Base-by-base conservation (phyloP, 768 basidiomycete species). In the Lactarius indigo region DNA sequence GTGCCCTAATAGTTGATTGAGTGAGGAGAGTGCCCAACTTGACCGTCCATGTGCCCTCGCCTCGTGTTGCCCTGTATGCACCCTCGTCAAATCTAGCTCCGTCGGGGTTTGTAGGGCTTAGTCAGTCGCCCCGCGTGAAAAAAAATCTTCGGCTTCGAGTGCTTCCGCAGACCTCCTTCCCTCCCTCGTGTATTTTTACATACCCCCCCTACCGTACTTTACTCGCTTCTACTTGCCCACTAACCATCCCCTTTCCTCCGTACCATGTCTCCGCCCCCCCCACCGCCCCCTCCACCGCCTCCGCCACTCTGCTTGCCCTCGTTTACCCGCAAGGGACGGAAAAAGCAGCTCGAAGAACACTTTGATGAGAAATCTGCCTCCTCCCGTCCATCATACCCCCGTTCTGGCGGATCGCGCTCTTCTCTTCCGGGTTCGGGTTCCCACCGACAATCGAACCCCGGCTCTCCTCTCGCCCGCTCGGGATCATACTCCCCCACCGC, bases 291-390 rank as follows among this genome's bases (percentile, higher is more conserved):
- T 3, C 64, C 69, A 2, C 69, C 69, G 0, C 69, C 69, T 0
- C 69, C 70, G 5, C 70, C 70, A 0, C 41, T 69, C 3, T 71
- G 70, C n/a, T 23, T 71, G 15, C 70, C 70, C 28, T 67, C 69
- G 28, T 69, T 71, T 65, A 63, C 44, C 35, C 68, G 65, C 58
- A 69, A 35, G 65, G 63, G 63, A 4, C 64, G 50, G 68, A 69
- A 70, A 44, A 71, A 70, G 63, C 50, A 66, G 52, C 23, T 57
- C 54, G 55, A 61, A 0, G 63, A 68, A 8, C 8, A 30, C 5
- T 31, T 62, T 12, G 68, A 69, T 26, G 70, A 71, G 56, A 71
- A 71, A 63, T 54, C 64, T 0, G 57, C 59, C 18, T 47, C 56
- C 2, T 60, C 31, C 23, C 50, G 39, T 28, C 57, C 20, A 8